Percentiles rank a stretch among this genome's conserved stretches.
Conservation (phyloP, 2,329 filamentous ascomycete species). For the Colletotrichum melonis region DNA sequence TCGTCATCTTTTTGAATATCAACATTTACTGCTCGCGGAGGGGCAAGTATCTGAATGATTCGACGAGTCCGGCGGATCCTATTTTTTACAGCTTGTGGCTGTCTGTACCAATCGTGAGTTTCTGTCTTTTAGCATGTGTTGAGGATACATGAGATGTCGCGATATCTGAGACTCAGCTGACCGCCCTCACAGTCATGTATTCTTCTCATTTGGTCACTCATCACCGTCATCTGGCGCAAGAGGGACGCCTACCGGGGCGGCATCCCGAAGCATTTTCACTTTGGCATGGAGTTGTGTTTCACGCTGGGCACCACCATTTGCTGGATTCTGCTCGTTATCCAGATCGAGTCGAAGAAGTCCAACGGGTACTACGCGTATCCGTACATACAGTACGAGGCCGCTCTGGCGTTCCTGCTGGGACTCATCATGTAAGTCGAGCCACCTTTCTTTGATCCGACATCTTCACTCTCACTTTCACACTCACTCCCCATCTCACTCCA, state of each 20-base stretch:
- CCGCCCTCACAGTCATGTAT: slow-evolving; percentile 3
- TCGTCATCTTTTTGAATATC: slow-evolving; percentile 35
- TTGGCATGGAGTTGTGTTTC: slow-evolving; percentile 37
- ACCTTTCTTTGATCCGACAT: neutral
- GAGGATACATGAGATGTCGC: neutral
- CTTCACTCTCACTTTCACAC: neutral
- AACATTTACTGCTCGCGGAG: slow-evolving; percentile 36
- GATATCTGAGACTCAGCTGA: neutral
- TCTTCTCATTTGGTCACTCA: slow-evolving; percentile 30
- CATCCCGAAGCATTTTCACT: slow-evolving; percentile 35
- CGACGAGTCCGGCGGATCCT: slow-evolving; percentile 32
- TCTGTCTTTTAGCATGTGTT: neutral
- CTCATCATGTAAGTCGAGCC: slow-evolving; percentile 29
- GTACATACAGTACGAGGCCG: slow-evolving; percentile 36
- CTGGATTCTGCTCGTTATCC: slow-evolving; percentile 34
- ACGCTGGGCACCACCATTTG: slow-evolving; percentile 34
- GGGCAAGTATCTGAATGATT: slow-evolving; percentile 34
- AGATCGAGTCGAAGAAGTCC: slow-evolving; percentile 32
- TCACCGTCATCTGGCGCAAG: slow-evolving; percentile 28
- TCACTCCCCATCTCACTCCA: too few species aligned
- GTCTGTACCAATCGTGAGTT: slow-evolving; percentile 31
- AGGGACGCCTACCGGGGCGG: slow-evolving; percentile 9
- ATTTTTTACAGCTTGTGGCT: slow-evolving; percentile 35
- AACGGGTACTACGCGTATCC: slow-evolving; percentile 34
- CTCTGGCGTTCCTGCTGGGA: slow-evolving; percentile 32